Evolutionary conservation across 768 basidiomycete species (phyloP).

Genomic region (Lactifluus volemus): DNA sequence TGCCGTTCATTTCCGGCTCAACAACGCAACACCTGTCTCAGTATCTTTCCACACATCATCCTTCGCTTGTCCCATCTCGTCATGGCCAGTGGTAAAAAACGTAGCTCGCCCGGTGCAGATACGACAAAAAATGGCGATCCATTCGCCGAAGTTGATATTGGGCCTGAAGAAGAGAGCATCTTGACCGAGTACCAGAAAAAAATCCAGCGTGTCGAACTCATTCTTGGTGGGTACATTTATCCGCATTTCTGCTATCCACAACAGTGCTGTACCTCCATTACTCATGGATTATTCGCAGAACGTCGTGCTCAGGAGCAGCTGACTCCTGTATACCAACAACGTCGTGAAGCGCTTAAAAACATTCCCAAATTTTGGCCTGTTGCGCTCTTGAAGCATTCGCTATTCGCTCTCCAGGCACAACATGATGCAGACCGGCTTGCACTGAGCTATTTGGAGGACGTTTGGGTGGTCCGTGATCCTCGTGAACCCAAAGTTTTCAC

Average conservation of each 20-base stretch:
- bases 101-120: conserved; percentile 72
- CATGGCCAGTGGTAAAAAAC: conserved; percentile 47
- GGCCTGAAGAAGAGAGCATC: conserved; percentile 63
- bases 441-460: conserved; percentile 72
- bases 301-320: conserved; percentile 51
- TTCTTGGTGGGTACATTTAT: conserved; percentile 47
- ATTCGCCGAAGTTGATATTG: conserved; percentile 56
- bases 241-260: not conserved
- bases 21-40: not conserved
- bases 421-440: conserved; percentile 75
- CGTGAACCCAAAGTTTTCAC: conserved; percentile 75
- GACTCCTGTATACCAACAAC: conserved; percentile 56
- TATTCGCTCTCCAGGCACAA: conserved; percentile 57
- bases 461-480: conserved; percentile 72
- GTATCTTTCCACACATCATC: conserved; percentile 13
- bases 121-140: conserved; percentile 53
- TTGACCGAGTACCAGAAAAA: conserved; percentile 59
- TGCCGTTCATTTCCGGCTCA: conserved; percentile 2
- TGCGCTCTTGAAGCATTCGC: conserved; percentile 64
- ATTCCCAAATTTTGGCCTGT: conserved; percentile 84
- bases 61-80: conserved; percentile 19
- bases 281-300: conserved; percentile 35
- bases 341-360: conserved; percentile 53
- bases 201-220: conserved; percentile 59
- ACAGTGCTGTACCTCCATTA: conserved; percentile 1